Percentiles rank a stretch among this genome's conserved stretches.
These are phyloP conservation scores for Meyerozyma sp. DNA, from an alignment of 1,139 yeast species.

Conservation along the genomic window DNA sequence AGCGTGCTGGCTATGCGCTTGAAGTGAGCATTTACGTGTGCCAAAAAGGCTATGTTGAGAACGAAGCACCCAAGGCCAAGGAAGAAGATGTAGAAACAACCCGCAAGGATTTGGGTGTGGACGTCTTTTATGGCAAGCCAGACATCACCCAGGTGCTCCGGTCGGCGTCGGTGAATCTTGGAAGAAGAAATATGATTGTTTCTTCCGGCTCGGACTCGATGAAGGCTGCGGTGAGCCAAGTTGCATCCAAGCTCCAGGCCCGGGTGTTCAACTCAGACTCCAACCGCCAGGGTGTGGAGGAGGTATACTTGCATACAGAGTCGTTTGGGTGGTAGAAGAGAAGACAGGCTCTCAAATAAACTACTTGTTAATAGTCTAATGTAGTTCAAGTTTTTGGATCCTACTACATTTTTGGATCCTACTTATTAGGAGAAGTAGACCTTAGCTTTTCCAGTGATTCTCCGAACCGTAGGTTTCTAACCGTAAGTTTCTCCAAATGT, in stretches of 20 bases:
- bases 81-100: background rate
- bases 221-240: slow-evolving; percentile 38
- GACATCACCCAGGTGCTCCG: background rate
- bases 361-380: too few relatives aligned
- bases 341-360: too few relatives aligned
- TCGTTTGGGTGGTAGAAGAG: slow-evolving; percentile 52
- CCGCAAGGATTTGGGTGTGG: background rate
- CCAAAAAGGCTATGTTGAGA: background rate
- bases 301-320: slow-evolving; percentile 55
- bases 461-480: too few relatives aligned
- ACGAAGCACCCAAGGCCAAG: background rate
- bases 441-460: background rate
- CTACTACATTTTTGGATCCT: background rate
- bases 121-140: background rate
- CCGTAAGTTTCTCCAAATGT: too few relatives aligned
- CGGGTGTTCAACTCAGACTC: slow-evolving; percentile 26
- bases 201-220: slow-evolving; percentile 48
- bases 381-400: too few relatives aligned
- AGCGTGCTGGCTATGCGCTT: slow-evolving; percentile 18
- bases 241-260: slow-evolving; percentile 35
- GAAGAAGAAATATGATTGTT: slow-evolving; percentile 40
- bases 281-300: slow-evolving; percentile 29
- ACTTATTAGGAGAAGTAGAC: too few relatives aligned
- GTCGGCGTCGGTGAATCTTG: slow-evolving; percentile 11
- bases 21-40: slow-evolving; percentile 24